Conservation (phyloP, 371 early-diverging fungal genomes). For the Parasitella parasitica region DNA sequence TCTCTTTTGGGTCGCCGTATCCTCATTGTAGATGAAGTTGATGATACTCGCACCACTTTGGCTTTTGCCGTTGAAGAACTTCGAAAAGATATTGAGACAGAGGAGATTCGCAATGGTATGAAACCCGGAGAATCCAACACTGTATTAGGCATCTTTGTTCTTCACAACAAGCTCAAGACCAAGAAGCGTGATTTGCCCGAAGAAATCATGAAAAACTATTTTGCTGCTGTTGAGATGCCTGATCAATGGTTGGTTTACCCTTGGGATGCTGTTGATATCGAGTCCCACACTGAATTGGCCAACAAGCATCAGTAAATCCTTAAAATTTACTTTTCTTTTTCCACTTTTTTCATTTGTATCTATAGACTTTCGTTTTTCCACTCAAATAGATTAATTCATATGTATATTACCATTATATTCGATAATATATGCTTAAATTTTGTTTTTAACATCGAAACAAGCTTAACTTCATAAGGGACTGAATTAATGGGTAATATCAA, state of each 20-base stretch:
- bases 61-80: slow-evolving; percentile 73
- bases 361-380: neutral
- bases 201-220: slow-evolving; percentile 65
- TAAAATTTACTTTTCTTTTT: neutral
- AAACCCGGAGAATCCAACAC: slow-evolving; percentile 61
- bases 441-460: neutral
- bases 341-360: neutral
- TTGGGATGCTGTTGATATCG: slow-evolving; percentile 77
- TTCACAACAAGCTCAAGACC: slow-evolving; percentile 76
- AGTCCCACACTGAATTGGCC: slow-evolving; percentile 61
- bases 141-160: slow-evolving; percentile 71
- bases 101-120: slow-evolving; percentile 49
- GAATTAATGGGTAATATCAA: too few species aligned
- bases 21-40: slow-evolving; percentile 79
- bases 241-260: slow-evolving; percentile 80
- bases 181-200: slow-evolving; percentile 68
- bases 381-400: neutral
- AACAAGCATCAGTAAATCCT: slow-evolving; percentile 22
- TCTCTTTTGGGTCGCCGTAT: slow-evolving; percentile 68
- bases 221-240: slow-evolving; percentile 70
- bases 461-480: neutral
- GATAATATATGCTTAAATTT: neutral
- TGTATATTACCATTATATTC: neutral
- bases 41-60: slow-evolving; percentile 75
- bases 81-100: slow-evolving; percentile 64